These are phyloP conservation scores for Globisporangium echinulatum DNA, from an alignment of 352 stramenopile genomes.

Conservation along the genomic window DNA sequence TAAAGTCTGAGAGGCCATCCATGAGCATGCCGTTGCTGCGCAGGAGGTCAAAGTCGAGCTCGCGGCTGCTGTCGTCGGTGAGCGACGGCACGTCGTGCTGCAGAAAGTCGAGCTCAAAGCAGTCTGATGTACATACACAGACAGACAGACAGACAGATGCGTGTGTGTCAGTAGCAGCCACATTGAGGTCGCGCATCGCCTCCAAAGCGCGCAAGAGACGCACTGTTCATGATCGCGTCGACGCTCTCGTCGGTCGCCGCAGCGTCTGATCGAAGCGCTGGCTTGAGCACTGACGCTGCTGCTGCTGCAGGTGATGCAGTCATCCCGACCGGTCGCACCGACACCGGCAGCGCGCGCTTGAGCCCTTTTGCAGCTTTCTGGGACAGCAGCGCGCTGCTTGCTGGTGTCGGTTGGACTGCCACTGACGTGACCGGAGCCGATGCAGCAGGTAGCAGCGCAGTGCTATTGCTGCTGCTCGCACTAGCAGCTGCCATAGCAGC, in stretches of 20 bases:
- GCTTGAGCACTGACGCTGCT: neutral
- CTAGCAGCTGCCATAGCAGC: neutral
- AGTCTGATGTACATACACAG: constrained; percentile 27
- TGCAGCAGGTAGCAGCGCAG: too few relatives aligned
- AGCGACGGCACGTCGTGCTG: neutral
- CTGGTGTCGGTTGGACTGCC: too few relatives aligned
- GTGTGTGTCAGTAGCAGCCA: neutral
- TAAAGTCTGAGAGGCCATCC: constrained; percentile 14
- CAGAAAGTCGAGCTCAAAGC: constrained; percentile 45
- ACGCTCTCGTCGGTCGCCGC: constrained; percentile 22
- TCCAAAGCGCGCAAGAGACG: neutral
- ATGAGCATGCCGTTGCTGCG: constrained; percentile 10
- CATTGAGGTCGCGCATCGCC: neutral
- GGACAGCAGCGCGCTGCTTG: neutral
- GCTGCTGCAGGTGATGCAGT: neutral
- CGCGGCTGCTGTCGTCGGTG: neutral
- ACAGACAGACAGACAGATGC: neutral
- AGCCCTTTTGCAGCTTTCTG: constrained; percentile 20
- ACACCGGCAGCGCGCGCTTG: constrained; percentile 24
- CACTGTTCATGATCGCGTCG: constrained; percentile 59
- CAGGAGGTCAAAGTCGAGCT: constrained; percentile 9
- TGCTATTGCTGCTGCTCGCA: neutral
- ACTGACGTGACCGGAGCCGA: too few relatives aligned
- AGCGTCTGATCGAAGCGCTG: neutral
- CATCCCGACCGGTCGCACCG: neutral